These are phyloP conservation scores for Phytophthora multivora DNA, from an alignment of 352 stramenopile genomes.

Conservation along the genomic window DNA sequence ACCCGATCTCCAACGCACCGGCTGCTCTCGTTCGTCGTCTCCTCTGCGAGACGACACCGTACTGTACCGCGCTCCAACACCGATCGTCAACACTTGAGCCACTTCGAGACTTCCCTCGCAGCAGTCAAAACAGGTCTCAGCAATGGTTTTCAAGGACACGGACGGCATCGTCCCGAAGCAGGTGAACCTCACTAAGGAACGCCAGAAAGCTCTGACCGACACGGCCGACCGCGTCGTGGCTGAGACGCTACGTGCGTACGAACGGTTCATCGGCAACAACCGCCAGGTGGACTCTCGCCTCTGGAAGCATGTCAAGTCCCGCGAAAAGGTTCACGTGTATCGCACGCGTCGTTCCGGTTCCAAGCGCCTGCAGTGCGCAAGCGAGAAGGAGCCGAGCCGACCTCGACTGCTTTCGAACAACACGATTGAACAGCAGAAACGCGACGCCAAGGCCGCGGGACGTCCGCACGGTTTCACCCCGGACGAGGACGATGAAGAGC, in stretches of 20 bases:
- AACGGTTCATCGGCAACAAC: conserved; percentile 48
- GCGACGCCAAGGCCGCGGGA: conserved; percentile 24
- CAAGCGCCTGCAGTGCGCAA: conserved; percentile 23
- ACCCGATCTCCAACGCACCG: conserved; percentile 14
- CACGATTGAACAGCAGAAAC: conserved; percentile 40
- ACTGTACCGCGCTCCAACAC: not conserved
- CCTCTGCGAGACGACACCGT: not conserved
- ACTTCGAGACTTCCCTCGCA: conserved; percentile 33
- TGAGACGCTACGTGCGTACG: conserved; percentile 60
- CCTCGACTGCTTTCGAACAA: conserved; percentile 52
- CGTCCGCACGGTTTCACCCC: conserved; percentile 28
- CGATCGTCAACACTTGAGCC: conserved; percentile 13
- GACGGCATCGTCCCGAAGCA: conserved; percentile 28
- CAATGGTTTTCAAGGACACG: conserved; percentile 32
- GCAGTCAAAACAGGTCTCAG: conserved; percentile 1
- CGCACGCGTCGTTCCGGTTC: conserved; percentile 46
- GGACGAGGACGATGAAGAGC: conserved; percentile 27
- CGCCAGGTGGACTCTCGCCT: conserved; percentile 42
- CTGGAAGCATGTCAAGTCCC: conserved; percentile 64
- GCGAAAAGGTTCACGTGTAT: conserved; percentile 66
- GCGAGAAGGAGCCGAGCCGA: conserved; percentile 39
- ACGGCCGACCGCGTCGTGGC: conserved; percentile 61
- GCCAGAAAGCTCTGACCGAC: conserved; percentile 50
- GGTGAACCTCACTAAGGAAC: conserved; percentile 39
- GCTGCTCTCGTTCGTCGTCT: not conserved